Percentiles rank a stretch among this genome's conserved stretches.
These are phyloP conservation scores for Physcia stellaris DNA, from an alignment of 495 filamentous ascomycete species.

Conservation along the genomic window DNA sequence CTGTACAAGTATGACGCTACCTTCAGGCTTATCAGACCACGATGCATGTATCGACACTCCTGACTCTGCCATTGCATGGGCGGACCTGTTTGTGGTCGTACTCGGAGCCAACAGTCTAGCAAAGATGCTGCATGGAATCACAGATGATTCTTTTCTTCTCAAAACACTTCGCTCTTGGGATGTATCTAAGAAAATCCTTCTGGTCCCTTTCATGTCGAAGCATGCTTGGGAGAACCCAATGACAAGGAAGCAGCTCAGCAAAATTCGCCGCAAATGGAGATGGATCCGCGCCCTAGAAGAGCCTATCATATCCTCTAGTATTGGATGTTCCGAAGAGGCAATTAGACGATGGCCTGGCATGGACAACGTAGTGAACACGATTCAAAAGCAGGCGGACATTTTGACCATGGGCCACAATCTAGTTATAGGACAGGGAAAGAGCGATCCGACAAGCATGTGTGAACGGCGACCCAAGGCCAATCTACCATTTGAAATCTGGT, in stretches of 20 bases:
- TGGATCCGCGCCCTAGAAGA: slow-evolving; percentile 56
- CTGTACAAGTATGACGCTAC: too few relatives aligned
- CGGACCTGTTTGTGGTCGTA: slow-evolving; percentile 69
- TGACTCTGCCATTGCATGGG: slow-evolving; percentile 42
- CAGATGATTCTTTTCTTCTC: slow-evolving; percentile 58
- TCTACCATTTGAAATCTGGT: slow-evolving; percentile 78
- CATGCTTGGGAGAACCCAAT: slow-evolving; percentile 79
- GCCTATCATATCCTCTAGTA: too few relatives aligned
- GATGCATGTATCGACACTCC: too few relatives aligned
- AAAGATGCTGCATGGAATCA: slow-evolving; percentile 69
- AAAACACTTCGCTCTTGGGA: slow-evolving; percentile 72
- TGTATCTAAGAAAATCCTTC: slow-evolving; percentile 64
- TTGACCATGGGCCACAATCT: slow-evolving; percentile 47
- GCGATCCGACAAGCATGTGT: slow-evolving; percentile 18
- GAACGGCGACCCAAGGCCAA: slow-evolving; percentile 9
- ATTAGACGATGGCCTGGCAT: slow-evolving; percentile 51
- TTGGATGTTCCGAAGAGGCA: too few relatives aligned
- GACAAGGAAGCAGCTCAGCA: slow-evolving; percentile 67
- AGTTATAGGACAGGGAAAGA: slow-evolving; percentile 29
- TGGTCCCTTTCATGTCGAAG: slow-evolving; percentile 71
- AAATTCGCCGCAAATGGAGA: slow-evolving; percentile 65
- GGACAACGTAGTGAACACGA: slow-evolving; percentile 46
- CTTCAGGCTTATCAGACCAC: too few relatives aligned
- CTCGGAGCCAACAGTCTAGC: slow-evolving; percentile 69
- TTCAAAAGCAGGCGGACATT: slow-evolving; percentile 52